Evolutionary conservation across 192 early-diverging fungal genomes (phyloP).

Genomic region (Spizellomyces punctatus): DNA sequence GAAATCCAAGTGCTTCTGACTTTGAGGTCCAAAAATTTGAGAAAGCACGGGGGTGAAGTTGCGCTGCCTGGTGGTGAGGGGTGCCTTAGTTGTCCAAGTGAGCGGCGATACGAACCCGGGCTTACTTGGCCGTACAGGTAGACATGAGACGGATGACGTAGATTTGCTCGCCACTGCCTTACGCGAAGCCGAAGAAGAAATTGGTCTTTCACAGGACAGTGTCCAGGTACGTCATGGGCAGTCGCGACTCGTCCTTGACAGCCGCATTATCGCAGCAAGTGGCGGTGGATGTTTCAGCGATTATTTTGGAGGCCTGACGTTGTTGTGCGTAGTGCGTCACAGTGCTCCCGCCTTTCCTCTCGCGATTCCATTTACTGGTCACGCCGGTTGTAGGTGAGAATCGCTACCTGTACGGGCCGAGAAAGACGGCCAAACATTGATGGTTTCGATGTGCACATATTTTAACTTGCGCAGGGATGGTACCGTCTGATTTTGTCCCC

Average conservation of each 20-base stretch:
- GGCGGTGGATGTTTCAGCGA: background rate
- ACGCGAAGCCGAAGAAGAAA: constrained; percentile 44
- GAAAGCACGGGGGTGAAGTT: constrained; percentile 46
- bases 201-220: constrained; percentile 29
- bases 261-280: background rate
- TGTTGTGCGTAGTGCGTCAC: constrained; percentile 18
- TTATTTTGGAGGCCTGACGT: background rate
- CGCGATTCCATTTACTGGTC: constrained; percentile 32
- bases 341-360: constrained; percentile 25
- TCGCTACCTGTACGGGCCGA: no score
- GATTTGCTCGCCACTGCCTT: constrained; percentile 32
- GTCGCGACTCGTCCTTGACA: constrained; percentile 3
- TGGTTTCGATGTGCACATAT: background rate
- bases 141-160: constrained; percentile 26
- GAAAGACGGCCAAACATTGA: background rate
- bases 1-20: constrained; percentile 33
- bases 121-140: constrained; percentile 16
- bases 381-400: constrained; percentile 35
- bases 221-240: constrained; percentile 23
- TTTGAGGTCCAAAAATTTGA: constrained; percentile 20
- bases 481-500: constrained; percentile 12
- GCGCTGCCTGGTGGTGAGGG: constrained; percentile 38
- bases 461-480: background rate
- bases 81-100: background rate
- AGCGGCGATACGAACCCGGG: background rate